Evolutionary conservation across 2,329 filamentous ascomycete genomes (phyloP).

Genomic region (Boeremia exigua): DNA sequence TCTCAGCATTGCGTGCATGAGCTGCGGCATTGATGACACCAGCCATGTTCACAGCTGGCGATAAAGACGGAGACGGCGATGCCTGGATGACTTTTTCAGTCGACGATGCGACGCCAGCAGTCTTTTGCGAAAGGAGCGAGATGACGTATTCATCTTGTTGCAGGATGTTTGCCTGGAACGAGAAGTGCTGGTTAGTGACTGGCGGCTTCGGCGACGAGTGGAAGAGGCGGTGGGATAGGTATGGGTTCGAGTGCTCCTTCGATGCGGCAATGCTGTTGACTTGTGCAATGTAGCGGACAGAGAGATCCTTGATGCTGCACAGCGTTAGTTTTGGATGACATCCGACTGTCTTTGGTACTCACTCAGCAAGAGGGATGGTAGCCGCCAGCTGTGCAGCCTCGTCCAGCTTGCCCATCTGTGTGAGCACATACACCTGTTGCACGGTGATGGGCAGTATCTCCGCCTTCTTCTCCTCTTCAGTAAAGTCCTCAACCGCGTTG

Average conservation of each 20-base stretch:
- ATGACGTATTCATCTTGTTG: conserved; percentile 69
- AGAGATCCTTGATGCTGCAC: conserved; percentile 68
- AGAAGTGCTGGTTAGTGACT: conserved; percentile 70
- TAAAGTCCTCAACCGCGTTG: conserved; percentile 73
- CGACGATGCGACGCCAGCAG: conserved; percentile 65
- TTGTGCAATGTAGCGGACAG: conserved; percentile 69
- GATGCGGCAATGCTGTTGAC: conserved; percentile 67
- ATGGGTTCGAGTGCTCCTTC: conserved; percentile 66
- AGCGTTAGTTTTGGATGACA: conserved; percentile 16
- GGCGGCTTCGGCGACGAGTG: conserved; percentile 60
- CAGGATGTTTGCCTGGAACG: conserved; percentile 70
- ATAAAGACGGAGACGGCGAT: conserved; percentile 54
- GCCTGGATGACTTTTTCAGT: conserved; percentile 58
- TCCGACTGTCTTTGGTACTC: conserved; percentile 37
- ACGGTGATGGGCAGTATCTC: conserved; percentile 78
- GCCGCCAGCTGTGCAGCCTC: conserved; percentile 70
- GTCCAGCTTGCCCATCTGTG: conserved; percentile 67
- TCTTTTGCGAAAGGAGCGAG: conserved; percentile 72
- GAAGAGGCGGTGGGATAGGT: conserved; percentile 67
- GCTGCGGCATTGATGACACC: conserved; percentile 77
- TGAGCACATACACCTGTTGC: conserved; percentile 76
- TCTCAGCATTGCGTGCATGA: conserved; percentile 65
- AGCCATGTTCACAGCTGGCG: conserved; percentile 60
- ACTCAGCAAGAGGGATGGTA: conserved; percentile 68
- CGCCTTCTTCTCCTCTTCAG: conserved; percentile 73